phyloP scores from a whole-genome alignment of 2,329 filamentous ascomycete species.

The Keithomyces neogunnii region DNA sequence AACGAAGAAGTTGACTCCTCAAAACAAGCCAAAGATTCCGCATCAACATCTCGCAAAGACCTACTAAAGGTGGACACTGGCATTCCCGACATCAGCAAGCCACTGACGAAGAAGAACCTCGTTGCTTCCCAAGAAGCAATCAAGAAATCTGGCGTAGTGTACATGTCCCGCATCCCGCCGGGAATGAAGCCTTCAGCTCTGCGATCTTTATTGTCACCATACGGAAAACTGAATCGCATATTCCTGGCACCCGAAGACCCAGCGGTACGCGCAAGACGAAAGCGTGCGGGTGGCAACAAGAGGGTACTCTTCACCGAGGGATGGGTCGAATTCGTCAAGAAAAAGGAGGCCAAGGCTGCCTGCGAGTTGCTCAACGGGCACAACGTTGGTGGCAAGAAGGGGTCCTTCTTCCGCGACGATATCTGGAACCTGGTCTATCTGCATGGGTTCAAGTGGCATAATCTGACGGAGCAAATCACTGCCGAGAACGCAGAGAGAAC shows the following conservation, averaged over 20 bases:
- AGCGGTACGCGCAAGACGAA: conserved; percentile 53
- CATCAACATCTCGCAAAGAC: conserved; percentile 9
- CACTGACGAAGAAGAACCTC: conserved; percentile 59
- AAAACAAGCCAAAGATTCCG: conserved; percentile 14
- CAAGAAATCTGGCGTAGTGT: conserved; percentile 70
- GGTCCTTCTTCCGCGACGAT: conserved; percentile 75
- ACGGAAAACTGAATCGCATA: conserved; percentile 68
- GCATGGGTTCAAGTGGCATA: conserved; percentile 75
- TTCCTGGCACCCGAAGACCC: conserved; percentile 74
- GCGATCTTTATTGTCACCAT: conserved; percentile 64
- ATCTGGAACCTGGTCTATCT: conserved; percentile 80
- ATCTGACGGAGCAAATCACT: conserved; percentile 68
- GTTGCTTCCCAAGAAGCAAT: conserved; percentile 55
- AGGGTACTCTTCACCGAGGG: conserved; percentile 76
- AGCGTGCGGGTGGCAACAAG: conserved; percentile 71
- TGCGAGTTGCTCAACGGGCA: conserved; percentile 69
- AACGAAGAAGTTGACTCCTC: conserved; percentile 2
- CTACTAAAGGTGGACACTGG: conserved; percentile 22
- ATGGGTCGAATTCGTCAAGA: conserved; percentile 75
- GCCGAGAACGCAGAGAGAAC: conserved; percentile 73
- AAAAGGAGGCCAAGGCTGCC: conserved; percentile 68
- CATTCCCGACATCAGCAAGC: conserved; percentile 42
- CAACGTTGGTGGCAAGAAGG: conserved; percentile 76
- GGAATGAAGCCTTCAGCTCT: conserved; percentile 83
- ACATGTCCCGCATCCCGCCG: conserved; percentile 75